Conservation (phyloP, 1,139 yeast species). For the Starmera stellimalicola region DNA sequence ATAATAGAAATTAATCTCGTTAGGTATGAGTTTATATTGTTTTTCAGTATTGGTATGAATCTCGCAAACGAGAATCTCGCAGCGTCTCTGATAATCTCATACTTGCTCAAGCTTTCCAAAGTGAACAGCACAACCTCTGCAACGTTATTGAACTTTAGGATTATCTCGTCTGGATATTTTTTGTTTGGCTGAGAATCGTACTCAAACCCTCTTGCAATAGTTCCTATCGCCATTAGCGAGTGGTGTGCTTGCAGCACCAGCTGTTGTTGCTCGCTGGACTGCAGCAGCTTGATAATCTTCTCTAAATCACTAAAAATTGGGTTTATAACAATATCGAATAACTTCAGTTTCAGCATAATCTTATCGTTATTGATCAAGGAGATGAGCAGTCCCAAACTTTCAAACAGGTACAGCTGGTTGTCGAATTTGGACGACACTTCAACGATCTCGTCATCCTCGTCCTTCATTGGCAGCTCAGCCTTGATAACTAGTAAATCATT, state of each 20-base stretch:
- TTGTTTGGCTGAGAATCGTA: conserved; percentile 18
- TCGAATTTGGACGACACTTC: conserved; percentile 59
- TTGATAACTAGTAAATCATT: conserved; percentile 46
- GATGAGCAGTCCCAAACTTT: conserved; percentile 63
- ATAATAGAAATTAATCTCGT: conserved; percentile 68
- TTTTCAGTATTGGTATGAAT: conserved; percentile 65
- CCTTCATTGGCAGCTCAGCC: conserved; percentile 39
- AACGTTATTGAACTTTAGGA: conserved; percentile 55
- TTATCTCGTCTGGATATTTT: conserved; percentile 23
- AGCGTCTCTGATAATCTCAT: conserved; percentile 72
- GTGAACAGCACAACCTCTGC: conserved; percentile 81
- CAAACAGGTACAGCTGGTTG: conserved; percentile 75
- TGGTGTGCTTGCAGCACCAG: conserved; percentile 74
- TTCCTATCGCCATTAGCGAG: conserved; percentile 79
- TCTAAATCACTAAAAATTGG: conserved; percentile 78
- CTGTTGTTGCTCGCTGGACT: conserved; percentile 31
- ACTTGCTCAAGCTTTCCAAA: conserved; percentile 60
- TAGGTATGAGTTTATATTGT: conserved; percentile 44
- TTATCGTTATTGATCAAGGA: conserved; percentile 34
- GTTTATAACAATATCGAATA: conserved; percentile 55
- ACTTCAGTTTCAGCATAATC: conserved; percentile 27
- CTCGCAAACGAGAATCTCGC: conserved; percentile 83
- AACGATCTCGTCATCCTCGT: conserved; percentile 43
- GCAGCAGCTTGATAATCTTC: conserved; percentile 39
- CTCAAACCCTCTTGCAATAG: conserved; percentile 72